Evolutionary conservation across 495 filamentous ascomycete genomes (phyloP), one percentile per base, ranked within the genome.

Genomic region (Emericellopsis terricola): DNA sequence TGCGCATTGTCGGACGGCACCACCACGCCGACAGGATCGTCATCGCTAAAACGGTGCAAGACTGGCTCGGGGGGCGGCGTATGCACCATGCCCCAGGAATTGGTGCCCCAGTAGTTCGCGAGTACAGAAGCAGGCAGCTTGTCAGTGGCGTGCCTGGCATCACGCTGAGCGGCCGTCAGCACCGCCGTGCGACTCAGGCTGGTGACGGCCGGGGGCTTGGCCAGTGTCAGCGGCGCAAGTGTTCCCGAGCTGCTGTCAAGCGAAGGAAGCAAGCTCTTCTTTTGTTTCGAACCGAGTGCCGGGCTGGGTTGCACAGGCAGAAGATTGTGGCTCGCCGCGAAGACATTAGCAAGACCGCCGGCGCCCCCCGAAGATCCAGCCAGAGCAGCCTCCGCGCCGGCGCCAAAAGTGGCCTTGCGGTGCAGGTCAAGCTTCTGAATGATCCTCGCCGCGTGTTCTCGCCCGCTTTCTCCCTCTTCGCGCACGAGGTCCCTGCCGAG

Each of bases 391-490:
- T 63, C 59, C 2, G 43, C 39, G 21, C 50, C 43, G 33, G 43
- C 53, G 19, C 56, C 57, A 33, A 73, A 62, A 16, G 73, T 74
- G 9, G 76, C 64, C 40, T 85, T 86, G 39, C 85, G 76, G 50
- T 89, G 82, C 26, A 94, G 62, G 55, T 94, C 89, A 35, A 94
- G 62, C 50, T 85, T 94, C 48, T 89, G 79, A 44, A 92, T 94
- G 39, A 94, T 79, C 36, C 84, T 72, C 14, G 82, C 73, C 3
- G 81, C 76, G 49, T 86, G 82, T 35, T 87, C 82, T 33, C 77
- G 61, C 50, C 71, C 55, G 46, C 64, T 59, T 54, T 80, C 69
- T 38, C 70, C 67, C 30, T 78, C 69, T 57, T 71, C 67, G 20
- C 65, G 55, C 11, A 52, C 59, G 16, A 58, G 38, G 28, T 44